Evolutionary conservation across 371 early-diverging fungal species (phyloP).

Genomic region (Mucor sp.): DNA sequence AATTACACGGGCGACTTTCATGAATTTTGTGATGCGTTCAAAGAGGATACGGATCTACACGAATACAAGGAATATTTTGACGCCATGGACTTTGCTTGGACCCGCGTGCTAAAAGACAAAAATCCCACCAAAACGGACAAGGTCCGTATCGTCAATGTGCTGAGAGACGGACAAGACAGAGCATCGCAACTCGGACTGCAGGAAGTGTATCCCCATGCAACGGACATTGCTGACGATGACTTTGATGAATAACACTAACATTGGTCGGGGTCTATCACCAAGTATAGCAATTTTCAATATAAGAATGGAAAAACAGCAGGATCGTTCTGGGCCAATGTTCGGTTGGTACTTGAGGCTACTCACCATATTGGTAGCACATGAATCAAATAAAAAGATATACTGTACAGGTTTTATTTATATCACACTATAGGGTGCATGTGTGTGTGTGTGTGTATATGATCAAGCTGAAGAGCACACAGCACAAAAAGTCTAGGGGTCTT

Average conservation of each 20-base stretch:
- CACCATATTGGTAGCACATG: no score
- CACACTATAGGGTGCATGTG: no score
- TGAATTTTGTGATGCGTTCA: conserved; percentile 36
- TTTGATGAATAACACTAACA: background rate
- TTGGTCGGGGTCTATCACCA: background rate
- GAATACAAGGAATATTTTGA: conserved; percentile 35
- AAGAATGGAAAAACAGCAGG: background rate
- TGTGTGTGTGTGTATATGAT: no score
- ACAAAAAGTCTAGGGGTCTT: no score
- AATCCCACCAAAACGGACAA: conserved; percentile 30
- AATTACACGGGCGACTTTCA: conserved; percentile 38
- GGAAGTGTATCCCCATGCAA: conserved; percentile 20
- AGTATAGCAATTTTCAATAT: background rate
- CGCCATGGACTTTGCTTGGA: conserved; percentile 39
- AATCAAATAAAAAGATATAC: no score
- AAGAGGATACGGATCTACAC: conserved; percentile 29
- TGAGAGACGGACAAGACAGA: conserved; percentile 37
- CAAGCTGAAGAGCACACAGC: no score
- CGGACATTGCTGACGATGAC: conserved; percentile 17
- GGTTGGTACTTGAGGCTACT: no score
- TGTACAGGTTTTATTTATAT: no score
- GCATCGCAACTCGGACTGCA: conserved; percentile 13
- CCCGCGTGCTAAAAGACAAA: conserved; percentile 13
- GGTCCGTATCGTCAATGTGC: conserved; percentile 32
- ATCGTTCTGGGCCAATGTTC: background rate